These are phyloP conservation scores for Pythium myriotylum DNA, from an alignment of 352 stramenopile genomes.

Conservation along the genomic window DNA sequence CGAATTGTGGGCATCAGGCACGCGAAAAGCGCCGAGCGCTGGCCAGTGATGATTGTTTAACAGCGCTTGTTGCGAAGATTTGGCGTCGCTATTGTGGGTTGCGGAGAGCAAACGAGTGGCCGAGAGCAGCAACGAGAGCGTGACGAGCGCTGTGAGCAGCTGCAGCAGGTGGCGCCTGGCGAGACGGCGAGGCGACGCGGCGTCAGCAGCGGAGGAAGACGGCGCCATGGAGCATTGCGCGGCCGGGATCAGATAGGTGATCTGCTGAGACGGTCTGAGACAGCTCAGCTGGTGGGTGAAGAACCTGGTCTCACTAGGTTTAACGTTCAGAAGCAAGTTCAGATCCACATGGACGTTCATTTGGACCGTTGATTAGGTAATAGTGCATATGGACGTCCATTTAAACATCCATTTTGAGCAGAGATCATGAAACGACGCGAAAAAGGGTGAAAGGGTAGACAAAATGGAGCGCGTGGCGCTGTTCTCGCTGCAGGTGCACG, in stretches of 20 bases:
- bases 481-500: conserved; percentile 22
- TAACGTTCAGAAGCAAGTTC: no score
- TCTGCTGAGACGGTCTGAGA: not conserved
- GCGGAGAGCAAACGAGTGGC: conserved; percentile 8
- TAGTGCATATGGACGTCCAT: no score
- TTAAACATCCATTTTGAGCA: no score
- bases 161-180: conserved; percentile 5
- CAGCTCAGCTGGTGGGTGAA: not conserved
- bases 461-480: conserved; percentile 2
- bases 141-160: conserved; percentile 9
- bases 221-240: not conserved
- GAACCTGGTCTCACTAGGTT: not conserved
- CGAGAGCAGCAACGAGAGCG: conserved; percentile 16
- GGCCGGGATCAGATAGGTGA: no score
- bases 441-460: no score
- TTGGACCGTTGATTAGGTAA: no score
- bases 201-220: conserved; percentile 4
- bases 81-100: not conserved
- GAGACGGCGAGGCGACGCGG: conserved; percentile 3
- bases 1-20: not conserved
- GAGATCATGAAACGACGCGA: no score
- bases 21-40: not conserved
- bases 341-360: no score
- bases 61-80: not conserved
- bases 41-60: not conserved